phyloP scores from a whole-genome alignment of 768 basidiomycete genomes.

The Leucosporidium scottii region DNA sequence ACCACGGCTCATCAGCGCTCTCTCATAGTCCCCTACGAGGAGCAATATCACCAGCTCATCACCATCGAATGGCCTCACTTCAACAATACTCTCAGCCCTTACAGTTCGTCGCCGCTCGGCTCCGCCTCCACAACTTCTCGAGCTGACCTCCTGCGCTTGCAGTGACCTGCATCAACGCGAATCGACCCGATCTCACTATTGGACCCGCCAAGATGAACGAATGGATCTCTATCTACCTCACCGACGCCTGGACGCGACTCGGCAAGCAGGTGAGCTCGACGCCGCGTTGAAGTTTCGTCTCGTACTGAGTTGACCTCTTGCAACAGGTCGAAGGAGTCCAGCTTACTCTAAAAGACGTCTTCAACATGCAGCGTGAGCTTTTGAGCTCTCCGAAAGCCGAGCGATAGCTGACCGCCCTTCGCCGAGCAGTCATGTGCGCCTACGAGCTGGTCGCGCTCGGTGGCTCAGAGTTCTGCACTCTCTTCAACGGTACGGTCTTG shows the following conservation, averaged over 20 bases:
- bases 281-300: no score
- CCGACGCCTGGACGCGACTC: constrained; percentile 57
- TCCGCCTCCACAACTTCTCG: background rate
- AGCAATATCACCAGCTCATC: constrained; percentile 70
- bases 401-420: no score
- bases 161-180: constrained; percentile 57
- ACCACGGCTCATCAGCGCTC: constrained; percentile 43
- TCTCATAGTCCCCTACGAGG: constrained; percentile 60
- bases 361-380: constrained; percentile 38
- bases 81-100: constrained; percentile 51
- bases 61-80: constrained; percentile 59
- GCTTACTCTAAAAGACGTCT: constrained; percentile 62
- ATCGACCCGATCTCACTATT: background rate
- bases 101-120: constrained; percentile 30
- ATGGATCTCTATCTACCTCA: constrained; percentile 69
- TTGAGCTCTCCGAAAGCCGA: no score
- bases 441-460: constrained; percentile 69
- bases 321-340: constrained; percentile 53
- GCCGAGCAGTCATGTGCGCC: constrained; percentile 52
- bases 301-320: background rate
- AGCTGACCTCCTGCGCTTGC: background rate
- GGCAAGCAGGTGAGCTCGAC: constrained; percentile 39
- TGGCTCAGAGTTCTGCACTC: constrained; percentile 43
- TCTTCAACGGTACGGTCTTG: constrained; percentile 40
- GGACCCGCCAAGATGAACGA: constrained; percentile 33